Base-by-base conservation (phyloP, 345 rosid genomes). In the Acer yangbiense region DNA sequence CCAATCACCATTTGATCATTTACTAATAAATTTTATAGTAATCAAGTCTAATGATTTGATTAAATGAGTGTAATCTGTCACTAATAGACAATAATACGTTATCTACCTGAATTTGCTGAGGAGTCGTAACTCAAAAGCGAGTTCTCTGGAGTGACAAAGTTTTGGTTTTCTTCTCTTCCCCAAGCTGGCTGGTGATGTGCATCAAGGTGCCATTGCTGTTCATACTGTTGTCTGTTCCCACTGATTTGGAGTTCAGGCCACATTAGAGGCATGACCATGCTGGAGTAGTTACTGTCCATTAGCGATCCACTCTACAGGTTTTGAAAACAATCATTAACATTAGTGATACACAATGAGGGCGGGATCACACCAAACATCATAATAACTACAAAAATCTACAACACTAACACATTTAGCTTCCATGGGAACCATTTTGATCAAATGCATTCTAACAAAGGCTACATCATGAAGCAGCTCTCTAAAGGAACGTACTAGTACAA, bases 181-280 rank as follows among this genome's bases (percentile, higher is more conserved):
- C 94, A 94, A 77, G 82, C 76, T 3, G 86, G 91, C 77, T 85
- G 99, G 76, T 87, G 88, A 74, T 86, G 74, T 18, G 87, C 84
- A 63, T 91, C 93, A 52, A 74, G 70, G 58, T 84, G 88, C 94
- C 93, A 93, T 78, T 90, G 94, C 62, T 86, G 97, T 57, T 84
- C 90, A 82, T 73, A 89, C 10, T 87, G 91, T 79, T 90, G 97
- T 85, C 90, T 73, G 83, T 77, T 90, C 70, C 84, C 90, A 3
- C 63, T 85, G 68, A 71, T 83, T 77, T 84, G 89, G 71, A 83
- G 83, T 74, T 90, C 94, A 58, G 98, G 87, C 94, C 93, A 89
- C 82, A 84, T 83, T 18, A 81, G 75, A 79, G 95, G 98, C 90
- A 87, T 82, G 64, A 79, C 76, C 86, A 90, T 86, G 81, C 86